Percentiles rank a stretch among this genome's conserved stretches.
Evolutionary conservation across 1,139 yeast species (phyloP).

Genomic region (Taphrina communis): DNA sequence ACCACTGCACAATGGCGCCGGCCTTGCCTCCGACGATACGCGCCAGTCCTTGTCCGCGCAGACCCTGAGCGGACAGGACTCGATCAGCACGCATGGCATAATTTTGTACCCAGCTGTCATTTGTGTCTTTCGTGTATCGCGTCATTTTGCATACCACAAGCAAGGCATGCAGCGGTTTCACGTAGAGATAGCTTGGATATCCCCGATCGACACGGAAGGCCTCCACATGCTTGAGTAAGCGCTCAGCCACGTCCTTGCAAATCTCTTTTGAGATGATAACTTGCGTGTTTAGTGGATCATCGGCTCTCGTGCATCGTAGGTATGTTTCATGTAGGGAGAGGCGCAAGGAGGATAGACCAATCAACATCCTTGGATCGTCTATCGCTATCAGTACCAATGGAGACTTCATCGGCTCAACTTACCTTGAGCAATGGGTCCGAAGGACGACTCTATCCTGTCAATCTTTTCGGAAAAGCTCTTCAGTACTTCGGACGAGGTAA

Average conservation of each 20-base stretch:
- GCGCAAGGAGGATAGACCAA: conserved; percentile 3
- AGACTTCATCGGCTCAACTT: not conserved
- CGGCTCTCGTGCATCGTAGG: not conserved
- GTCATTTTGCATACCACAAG: conserved; percentile 8
- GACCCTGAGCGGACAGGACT: not conserved
- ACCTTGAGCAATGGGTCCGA: not conserved
- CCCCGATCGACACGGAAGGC: not conserved
- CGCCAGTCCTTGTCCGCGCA: conserved; percentile 17
- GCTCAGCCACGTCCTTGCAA: conserved; percentile 2
- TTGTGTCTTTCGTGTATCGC: conserved; percentile 3
- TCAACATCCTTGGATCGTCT: not conserved
- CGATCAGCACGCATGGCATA: conserved; percentile 8
- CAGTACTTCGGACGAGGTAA: not conserved
- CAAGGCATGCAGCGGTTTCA: conserved; percentile 18
- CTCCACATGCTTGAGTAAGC: conserved; percentile 3
- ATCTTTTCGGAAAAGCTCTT: conserved; percentile 7
- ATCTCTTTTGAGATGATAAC: conserved; percentile 12
- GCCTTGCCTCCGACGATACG: conserved; percentile 11
- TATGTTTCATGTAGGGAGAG: conserved; percentile 6
- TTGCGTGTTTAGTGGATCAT: not conserved
- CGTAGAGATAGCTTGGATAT: conserved; percentile 5
- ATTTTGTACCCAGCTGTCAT: conserved; percentile 1
- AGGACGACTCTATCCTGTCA: not conserved
- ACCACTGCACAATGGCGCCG: conserved; percentile 11
- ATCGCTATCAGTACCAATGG: not conserved